phyloP scores from a whole-genome alignment of 495 filamentous ascomycete genomes.

The Gamarada debralockiae region DNA sequence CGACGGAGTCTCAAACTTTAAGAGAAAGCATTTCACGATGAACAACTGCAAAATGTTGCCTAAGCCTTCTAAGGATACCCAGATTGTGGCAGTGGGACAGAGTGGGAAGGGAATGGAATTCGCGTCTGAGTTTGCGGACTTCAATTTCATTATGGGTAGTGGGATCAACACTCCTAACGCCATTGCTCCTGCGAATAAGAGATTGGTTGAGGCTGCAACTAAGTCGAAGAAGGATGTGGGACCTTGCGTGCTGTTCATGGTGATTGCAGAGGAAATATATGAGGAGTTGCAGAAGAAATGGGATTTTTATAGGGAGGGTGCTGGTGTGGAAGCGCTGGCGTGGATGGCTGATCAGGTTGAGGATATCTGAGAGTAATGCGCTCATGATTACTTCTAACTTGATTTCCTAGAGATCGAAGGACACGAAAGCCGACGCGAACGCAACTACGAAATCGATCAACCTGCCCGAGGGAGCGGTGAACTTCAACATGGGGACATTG shows the following conservation, averaged over 20 bases:
- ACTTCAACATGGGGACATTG: slow-evolving; percentile 29
- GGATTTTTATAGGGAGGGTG: slow-evolving; percentile 29
- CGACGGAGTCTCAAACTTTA: slow-evolving; percentile 29
- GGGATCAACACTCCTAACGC: slow-evolving; percentile 30
- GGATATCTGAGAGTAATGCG: no score
- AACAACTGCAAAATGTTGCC: slow-evolving; percentile 31
- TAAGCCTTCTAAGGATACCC: slow-evolving; percentile 23
- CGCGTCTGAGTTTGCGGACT: slow-evolving; percentile 28
- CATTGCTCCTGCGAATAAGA: slow-evolving; percentile 19
- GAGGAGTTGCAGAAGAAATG: slow-evolving; percentile 29
- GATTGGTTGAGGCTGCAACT: slow-evolving; percentile 23
- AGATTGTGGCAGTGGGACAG: slow-evolving; percentile 28
- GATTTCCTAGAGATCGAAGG: slow-evolving; percentile 12
- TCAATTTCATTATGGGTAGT: slow-evolving; percentile 27
- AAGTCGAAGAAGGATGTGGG: slow-evolving; percentile 27
- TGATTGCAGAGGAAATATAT: slow-evolving; percentile 32
- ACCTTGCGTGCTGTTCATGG: slow-evolving; percentile 30
- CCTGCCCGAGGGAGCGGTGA: slow-evolving; percentile 28
- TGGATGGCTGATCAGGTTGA: slow-evolving; percentile 28
- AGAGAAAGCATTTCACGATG: slow-evolving; percentile 33
- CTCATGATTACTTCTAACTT: no score
- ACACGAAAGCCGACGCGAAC: slow-evolving; percentile 28
- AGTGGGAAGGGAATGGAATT: slow-evolving; percentile 30
- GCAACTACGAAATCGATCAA: slow-evolving; percentile 24
- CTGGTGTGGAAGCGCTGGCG: slow-evolving; percentile 25